Base-by-base conservation (phyloP, 148 eudicot genomes). In the Camellia sinensis region DNA sequence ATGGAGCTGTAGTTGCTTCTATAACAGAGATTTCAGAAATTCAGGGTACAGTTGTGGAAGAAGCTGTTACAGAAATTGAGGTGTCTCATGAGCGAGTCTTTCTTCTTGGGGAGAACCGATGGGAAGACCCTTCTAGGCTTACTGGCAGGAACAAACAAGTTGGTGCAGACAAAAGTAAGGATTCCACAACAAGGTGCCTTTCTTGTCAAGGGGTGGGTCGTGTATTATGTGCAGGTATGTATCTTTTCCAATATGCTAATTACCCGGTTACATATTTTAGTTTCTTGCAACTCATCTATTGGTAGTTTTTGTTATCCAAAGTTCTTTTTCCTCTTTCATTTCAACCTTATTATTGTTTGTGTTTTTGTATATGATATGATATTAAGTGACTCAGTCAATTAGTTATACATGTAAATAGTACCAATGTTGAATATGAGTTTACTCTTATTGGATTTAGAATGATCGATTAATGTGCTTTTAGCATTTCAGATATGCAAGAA, bases 101-200 rank as follows among this genome's bases (percentile, higher is more conserved):
- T 85, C 98, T 96, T 79, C 94, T 96, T 56, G 99, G 99, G 66
- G 99, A 96, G 86, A 96, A 96, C 67, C 77, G 99, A 78, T 96
- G 98, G 98, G 99, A 96, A 86, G 99, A 96, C n/a, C 87, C 99
- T 66, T 92, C 98, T 9, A 87, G 99, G 89, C 90, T 96, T 71
- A 81, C 67, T 68, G 80, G 69, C 54, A 82, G 80, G 67, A 86
- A 79, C 78, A 87, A 88, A 73, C 75, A 74, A 71, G 72, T 67
- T 6, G 80, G 52, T n/a, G 82, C 81, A 44, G 80, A 46, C 67
- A 86, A 80, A 37, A 63, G 76, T 48, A 81, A 72, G 50, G 79
- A 61, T 76, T 81, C 87, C 79, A 70, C 75, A 11, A 83, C 82
- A 75, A 92, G 83, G 74, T 96, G 99, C 84, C 67, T 84, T 67